phyloP scores from a whole-genome alignment of 2,329 filamentous ascomycete genomes.

The Phialophora tarda region DNA sequence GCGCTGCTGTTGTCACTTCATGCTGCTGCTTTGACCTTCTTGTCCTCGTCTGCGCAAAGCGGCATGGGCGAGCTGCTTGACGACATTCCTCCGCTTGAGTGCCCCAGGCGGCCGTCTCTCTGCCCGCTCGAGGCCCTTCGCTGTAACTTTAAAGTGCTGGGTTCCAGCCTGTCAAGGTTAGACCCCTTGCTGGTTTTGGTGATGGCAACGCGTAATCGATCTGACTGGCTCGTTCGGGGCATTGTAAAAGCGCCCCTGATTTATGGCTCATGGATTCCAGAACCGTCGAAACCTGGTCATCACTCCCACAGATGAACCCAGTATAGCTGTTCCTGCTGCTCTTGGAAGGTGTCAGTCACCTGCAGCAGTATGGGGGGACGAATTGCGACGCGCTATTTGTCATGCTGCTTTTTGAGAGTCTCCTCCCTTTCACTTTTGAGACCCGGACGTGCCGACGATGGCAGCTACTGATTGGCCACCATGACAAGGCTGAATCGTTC shows the following conservation, averaged over 20 bases:
- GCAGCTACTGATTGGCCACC: background rate
- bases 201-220: slow-evolving; percentile 9
- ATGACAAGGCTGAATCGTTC: background rate
- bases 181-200: slow-evolving; percentile 5
- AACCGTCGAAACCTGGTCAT: background rate
- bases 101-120: too few relatives aligned
- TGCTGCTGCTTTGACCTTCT: slow-evolving; percentile 2
- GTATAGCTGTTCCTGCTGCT: slow-evolving; percentile 9
- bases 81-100: background rate
- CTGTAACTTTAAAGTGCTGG: background rate
- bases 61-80: background rate
- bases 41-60: background rate
- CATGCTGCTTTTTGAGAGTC: slow-evolving; percentile 16
- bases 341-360: slow-evolving; percentile 12
- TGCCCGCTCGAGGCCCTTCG: background rate
- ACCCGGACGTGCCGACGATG: background rate
- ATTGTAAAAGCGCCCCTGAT: slow-evolving; percentile 4
- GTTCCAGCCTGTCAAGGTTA: background rate
- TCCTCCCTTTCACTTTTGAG: background rate
- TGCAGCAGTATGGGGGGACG: slow-evolving; percentile 3
- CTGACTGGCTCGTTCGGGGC: background rate
- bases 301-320: background rate
- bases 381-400: slow-evolving; percentile 11
- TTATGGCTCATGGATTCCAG: slow-evolving; percentile 16
- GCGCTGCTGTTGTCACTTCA: background rate